Evolutionary conservation across 345 rosid genomes (phyloP).

Genomic region (Hypericum androsaemum): DNA sequence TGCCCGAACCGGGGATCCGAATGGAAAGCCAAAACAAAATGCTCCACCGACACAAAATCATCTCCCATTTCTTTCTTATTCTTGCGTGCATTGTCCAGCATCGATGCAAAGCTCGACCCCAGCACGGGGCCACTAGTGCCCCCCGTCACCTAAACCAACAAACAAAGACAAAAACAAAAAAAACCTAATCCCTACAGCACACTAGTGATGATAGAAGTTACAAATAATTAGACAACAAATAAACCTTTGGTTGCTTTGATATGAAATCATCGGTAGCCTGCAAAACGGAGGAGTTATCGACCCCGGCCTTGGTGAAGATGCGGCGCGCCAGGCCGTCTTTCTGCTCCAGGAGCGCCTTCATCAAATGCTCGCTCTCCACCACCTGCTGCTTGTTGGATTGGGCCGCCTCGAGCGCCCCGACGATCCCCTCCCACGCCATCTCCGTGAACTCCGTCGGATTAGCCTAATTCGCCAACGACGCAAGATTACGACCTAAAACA

Average conservation of each 20-base stretch:
- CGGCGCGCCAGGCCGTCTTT: slow-evolving; percentile 80
- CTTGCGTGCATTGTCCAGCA: slow-evolving; percentile 52
- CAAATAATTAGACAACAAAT: not conserved
- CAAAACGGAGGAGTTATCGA: slow-evolving; percentile 57
- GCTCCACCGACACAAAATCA: slow-evolving; percentile 75
- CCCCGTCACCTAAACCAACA: slow-evolving; percentile 45
- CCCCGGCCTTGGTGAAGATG: slow-evolving; percentile 64
- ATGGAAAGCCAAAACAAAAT: slow-evolving; percentile 52
- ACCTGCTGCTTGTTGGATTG: slow-evolving; percentile 48
- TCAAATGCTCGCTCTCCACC: slow-evolving; percentile 79
- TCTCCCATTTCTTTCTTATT: slow-evolving; percentile 70
- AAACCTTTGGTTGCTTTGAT: slow-evolving; percentile 63
- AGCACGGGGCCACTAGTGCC: slow-evolving; percentile 54
- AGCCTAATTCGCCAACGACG: slow-evolving; percentile 20
- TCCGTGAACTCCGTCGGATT: slow-evolving; percentile 63
- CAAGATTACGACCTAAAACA: not conserved
- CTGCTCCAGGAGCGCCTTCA: slow-evolving; percentile 90
- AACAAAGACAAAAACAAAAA: not conserved
- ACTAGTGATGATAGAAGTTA: not conserved
- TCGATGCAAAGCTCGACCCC: slow-evolving; percentile 41
- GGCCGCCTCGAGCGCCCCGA: slow-evolving; percentile 66
- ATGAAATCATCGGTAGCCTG: slow-evolving; percentile 59
- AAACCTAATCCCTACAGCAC: too few species aligned
- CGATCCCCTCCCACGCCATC: slow-evolving; percentile 84
- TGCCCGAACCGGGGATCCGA: slow-evolving; percentile 71